phyloP scores from a whole-genome alignment of 495 filamentous ascomycete genomes.

The Hyaloscypha hepaticicola region DNA sequence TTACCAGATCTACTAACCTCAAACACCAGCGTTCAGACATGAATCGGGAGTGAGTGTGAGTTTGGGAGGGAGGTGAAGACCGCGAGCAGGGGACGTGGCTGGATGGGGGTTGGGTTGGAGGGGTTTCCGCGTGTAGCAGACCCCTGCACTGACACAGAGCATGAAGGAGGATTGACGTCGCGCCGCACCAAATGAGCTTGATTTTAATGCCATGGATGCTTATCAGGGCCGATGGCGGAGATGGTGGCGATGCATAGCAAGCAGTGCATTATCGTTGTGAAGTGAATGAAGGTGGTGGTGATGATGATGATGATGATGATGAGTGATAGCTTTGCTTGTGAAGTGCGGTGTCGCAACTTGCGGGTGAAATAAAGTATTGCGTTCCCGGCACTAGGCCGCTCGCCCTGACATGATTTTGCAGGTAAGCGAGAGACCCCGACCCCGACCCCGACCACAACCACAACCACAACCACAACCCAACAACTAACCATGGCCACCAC shows the following conservation, averaged over 20 bases:
- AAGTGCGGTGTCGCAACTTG: too few species aligned
- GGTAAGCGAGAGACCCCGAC: too few species aligned
- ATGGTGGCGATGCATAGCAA: not conserved
- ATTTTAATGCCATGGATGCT: not conserved
- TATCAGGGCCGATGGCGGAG: not conserved
- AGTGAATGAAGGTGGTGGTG: too few species aligned
- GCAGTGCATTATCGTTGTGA: not conserved
- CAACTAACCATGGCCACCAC: too few species aligned
- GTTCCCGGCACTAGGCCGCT: too few species aligned
- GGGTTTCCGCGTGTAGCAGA: constrained; percentile 21
- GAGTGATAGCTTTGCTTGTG: too few species aligned
- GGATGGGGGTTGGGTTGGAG: constrained; percentile 13
- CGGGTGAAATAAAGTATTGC: too few species aligned
- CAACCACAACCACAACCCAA: too few species aligned
- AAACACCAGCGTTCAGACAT: constrained; percentile 26
- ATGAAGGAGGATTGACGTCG: not conserved
- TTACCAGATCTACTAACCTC: constrained; percentile 23
- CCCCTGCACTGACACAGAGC: constrained; percentile 24
- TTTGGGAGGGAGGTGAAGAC: not conserved
- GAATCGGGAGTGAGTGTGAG: constrained; percentile 21
- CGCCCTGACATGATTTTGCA: too few species aligned
- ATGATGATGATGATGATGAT: too few species aligned
- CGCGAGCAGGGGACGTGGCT: not conserved
- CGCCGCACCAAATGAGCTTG: not conserved
- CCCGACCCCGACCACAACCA: too few species aligned